Conservation (phyloP, 108 stramenopile genomes). For the Cyclostephanos invisitatus region DNA sequence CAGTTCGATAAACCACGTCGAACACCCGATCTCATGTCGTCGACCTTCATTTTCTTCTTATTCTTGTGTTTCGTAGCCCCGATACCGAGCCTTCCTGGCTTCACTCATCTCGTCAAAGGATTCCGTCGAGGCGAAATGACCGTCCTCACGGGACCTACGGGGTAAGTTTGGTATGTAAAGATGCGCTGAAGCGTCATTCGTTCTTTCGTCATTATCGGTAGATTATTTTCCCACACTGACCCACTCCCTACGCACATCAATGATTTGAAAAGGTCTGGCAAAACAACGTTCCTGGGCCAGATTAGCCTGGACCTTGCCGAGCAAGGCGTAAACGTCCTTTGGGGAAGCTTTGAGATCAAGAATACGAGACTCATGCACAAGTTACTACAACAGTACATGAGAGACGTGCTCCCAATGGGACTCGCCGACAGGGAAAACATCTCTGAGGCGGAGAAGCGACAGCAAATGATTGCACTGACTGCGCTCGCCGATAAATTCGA, state of each 20-base stretch:
- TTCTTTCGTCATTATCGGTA: background rate
- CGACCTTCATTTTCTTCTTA: background rate
- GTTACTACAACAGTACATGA: slow-evolving; percentile 87
- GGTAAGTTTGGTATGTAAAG: slow-evolving; percentile 24
- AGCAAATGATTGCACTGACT: slow-evolving; percentile 45
- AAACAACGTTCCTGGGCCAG: slow-evolving; percentile 97
- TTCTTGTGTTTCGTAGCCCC: slow-evolving; percentile 5
- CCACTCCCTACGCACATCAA: background rate
- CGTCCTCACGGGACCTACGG: slow-evolving; percentile 94
- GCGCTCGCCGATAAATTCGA: slow-evolving; percentile 87
- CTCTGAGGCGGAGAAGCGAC: slow-evolving; percentile 36
- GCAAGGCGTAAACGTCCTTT: slow-evolving; percentile 87
- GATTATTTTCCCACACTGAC: slow-evolving; percentile 2
- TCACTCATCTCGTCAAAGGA: slow-evolving; percentile 89
- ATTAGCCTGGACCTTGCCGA: slow-evolving; percentile 91
- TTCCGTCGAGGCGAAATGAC: slow-evolving; percentile 96
- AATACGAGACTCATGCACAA: slow-evolving; percentile 91
- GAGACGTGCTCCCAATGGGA: slow-evolving; percentile 66
- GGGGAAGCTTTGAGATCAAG: slow-evolving; percentile 98
- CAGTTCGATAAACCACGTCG: too few relatives aligned
- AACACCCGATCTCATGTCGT: background rate
- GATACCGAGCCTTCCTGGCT: slow-evolving; percentile 77
- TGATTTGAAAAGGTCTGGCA: slow-evolving; percentile 12
- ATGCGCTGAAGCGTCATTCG: slow-evolving; percentile 1
- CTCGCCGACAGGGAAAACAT: slow-evolving; percentile 33